phyloP scores from a whole-genome alignment of 1,284 basidiomycete genomes.

The Wolfiporia cocos region DNA sequence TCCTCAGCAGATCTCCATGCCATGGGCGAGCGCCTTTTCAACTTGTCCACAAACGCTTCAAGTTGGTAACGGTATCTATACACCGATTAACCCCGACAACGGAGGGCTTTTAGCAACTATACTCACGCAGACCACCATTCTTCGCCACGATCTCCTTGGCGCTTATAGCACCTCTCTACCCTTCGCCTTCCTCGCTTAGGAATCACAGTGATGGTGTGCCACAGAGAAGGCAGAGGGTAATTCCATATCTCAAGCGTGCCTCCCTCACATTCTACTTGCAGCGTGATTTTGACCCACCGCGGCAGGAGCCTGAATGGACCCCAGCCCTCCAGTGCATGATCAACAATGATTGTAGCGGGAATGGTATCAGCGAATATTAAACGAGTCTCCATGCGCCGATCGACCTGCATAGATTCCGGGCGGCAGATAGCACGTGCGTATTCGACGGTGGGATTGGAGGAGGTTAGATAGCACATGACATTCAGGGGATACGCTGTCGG shows the following conservation, averaged over 20 bases:
- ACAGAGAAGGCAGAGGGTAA: slow-evolving; percentile 28
- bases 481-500: no score
- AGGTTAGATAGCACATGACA: slow-evolving; percentile 35
- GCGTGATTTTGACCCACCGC: slow-evolving; percentile 17
- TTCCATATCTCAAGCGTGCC: slow-evolving; percentile 36
- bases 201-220: slow-evolving; percentile 37
- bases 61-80: slow-evolving; percentile 49
- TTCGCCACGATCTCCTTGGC: slow-evolving; percentile 38
- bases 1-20: slow-evolving; percentile 46
- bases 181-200: slow-evolving; percentile 26
- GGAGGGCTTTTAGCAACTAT: no score
- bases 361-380: slow-evolving; percentile 1
- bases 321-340: slow-evolving; percentile 24
- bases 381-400: slow-evolving; percentile 2
- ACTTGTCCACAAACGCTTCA: slow-evolving; percentile 50
- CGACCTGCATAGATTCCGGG: slow-evolving; percentile 4
- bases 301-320: slow-evolving; percentile 25
- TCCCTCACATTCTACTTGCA: slow-evolving; percentile 30
- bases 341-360: slow-evolving; percentile 25
- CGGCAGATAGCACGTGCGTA: slow-evolving; percentile 25
- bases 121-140: slow-evolving; percentile 49
- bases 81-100: no score
- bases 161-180: slow-evolving; percentile 38
- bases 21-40: slow-evolving; percentile 42
- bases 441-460: slow-evolving; percentile 29